Percentiles rank a stretch among this genome's conserved stretches.
These are phyloP conservation scores for Morella rubra DNA, from an alignment of 306 rosid genomes.

Conservation along the genomic window DNA sequence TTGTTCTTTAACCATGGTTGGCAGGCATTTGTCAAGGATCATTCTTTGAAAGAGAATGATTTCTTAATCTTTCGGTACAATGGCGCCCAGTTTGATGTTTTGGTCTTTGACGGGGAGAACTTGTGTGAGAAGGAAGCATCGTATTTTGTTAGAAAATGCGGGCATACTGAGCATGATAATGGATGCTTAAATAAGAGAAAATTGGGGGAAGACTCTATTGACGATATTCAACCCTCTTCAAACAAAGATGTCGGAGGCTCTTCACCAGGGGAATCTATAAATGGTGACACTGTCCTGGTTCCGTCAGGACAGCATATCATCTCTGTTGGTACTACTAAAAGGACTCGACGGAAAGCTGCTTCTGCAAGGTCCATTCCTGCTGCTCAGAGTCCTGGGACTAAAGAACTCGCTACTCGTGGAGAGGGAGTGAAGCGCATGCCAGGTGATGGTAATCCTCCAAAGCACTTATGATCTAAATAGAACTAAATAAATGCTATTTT, in stretches of 20 bases:
- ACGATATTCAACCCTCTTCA: conserved; percentile 33
- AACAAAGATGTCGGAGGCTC: conserved; percentile 33
- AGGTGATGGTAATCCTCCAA: neutral
- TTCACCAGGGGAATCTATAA: conserved; percentile 28
- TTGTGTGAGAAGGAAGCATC: conserved; percentile 63
- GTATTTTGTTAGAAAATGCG: conserved; percentile 56
- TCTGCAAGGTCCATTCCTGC: neutral
- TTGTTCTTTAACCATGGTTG: conserved; percentile 53
- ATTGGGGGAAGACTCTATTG: conserved; percentile 18
- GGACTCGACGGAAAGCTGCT: neutral
- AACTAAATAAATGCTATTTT: neutral
- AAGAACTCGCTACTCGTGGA: neutral
- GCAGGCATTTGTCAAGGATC: conserved; percentile 58
- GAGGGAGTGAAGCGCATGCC: neutral
- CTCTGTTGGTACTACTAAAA: conserved; percentile 21
- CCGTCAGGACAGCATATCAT: conserved; percentile 26
- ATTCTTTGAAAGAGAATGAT: conserved; percentile 59
- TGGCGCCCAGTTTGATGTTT: conserved; percentile 57
- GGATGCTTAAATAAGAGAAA: conserved; percentile 31
- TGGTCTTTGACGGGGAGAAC: conserved; percentile 48
- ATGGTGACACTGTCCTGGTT: conserved; percentile 6
- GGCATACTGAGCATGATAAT: conserved; percentile 20
- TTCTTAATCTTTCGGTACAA: conserved; percentile 64
- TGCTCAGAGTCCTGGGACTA: neutral
- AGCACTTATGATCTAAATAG: neutral